Base-by-base conservation (phyloP, 352 stramenopile genomes). In the Pythium inflatum region DNA sequence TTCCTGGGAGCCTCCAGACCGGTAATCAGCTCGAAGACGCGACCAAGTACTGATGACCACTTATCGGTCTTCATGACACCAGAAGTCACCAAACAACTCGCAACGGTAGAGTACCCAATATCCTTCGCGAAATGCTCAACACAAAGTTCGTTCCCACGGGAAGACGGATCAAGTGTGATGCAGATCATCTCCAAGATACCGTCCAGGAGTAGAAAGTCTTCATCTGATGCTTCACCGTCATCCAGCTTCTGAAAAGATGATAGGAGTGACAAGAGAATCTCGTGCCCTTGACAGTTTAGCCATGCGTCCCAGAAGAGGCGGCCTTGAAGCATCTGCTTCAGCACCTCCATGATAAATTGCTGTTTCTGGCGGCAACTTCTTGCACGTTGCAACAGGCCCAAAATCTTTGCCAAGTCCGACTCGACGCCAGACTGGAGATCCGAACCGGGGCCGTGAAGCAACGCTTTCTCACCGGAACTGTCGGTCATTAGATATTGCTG, bases 1-100 rank as follows among this genome's bases (percentile, higher is more conserved):
- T 74, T 82, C 22, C 77, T 57, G n/a, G 73, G 66, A 38, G 68
- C 40, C 8, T 48, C 28, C 18, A 68, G 62, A 9, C 82, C 82
- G 7, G 77, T 85, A 25, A 90, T 89, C 22, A 94, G 46, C 33
- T 87, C 75, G 30, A 89, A 89, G 12, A 92, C 46, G 24, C 80
- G 76, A 60, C 82, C 79, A 28, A 94, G 33, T 27, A 88, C 57
- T 5, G 48, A 63, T 43, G 71, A 43, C 40, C 81, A 66, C 28
- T 77, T 69, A 2, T 75, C 33, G 0, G 78, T 85, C 28, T 71
- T 40, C 33, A 92, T 71, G 24, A 84, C 75, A 13, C 81, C 77
- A 2, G 78, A 91, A 27, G 74, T 89, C 6, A 75, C 27, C 30
- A 93, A 73, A 43, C 83, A 93, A 25, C 74, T 90, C 24, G 85